Base-by-base conservation (phyloP, 345 rosid genomes). In the Rhodamnia rubescens region DNA sequence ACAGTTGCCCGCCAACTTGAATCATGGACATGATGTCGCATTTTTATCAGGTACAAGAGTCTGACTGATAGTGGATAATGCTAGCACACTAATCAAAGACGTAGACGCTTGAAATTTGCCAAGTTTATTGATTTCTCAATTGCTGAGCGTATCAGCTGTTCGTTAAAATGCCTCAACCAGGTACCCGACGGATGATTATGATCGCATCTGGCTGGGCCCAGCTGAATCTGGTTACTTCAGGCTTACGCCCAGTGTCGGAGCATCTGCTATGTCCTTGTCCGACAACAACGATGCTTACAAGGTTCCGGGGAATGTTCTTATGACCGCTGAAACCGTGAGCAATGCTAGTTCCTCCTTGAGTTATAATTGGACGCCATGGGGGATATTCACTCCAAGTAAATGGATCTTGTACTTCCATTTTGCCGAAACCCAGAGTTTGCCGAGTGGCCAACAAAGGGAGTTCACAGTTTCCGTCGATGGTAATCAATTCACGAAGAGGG, bases 321-420 rank as follows among this genome's bases (percentile, higher is more conserved):
- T 3, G 26, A 82, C 74, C 4, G 86, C 53, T 22, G 21, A 6
- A 32, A 74, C 7, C 8, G 0, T 1, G 1, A 15, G 15, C 1
- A 47, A 7, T 6, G 21, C 1, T 7, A 0, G 36, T 18, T n/a
- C 5, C 8, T 53, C 55, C 82, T 12, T 84, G 52, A 20, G 5
- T 11, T 5, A 22, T 0, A 57, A 2, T 57, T 57, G 27, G 29
- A 57, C 14, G 26, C 7, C 14, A 0, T 0, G 0, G 27, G 11
- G 11, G 6, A 1, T 2, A 10, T 24, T 22, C 59, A 2, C 2
- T 4, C 1, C 58, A 26, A 21, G 47, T 18, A 84, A 51, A 6
- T 84, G 85, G 85, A 42, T 61, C 59, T 10, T 85, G 10, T 90
- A 80, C 86, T 82, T 86, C 40, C 83, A 87, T 85, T 90, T 90